Conservation (phyloP, 768 basidiomycete species). For the Boletellus sp. region DNA sequence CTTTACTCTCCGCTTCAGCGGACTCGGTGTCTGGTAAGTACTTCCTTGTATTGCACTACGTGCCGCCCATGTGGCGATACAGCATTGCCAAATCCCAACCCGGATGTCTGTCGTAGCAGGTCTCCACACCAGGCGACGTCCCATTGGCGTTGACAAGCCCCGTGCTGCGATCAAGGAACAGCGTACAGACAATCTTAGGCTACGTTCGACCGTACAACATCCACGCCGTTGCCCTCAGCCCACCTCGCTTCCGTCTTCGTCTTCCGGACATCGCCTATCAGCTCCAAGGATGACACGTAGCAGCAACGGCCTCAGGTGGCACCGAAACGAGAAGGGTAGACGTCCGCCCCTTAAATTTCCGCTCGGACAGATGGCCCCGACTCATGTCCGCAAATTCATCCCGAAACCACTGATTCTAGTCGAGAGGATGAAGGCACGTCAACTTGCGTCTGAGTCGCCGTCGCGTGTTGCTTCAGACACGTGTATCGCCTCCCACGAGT, state of each 20-base stretch:
- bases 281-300: conserved; percentile 6
- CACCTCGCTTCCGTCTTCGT: background rate
- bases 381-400: conserved; percentile 16
- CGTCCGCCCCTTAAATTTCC: background rate
- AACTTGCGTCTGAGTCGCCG: background rate
- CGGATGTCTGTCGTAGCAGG: conserved; percentile 24
- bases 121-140: conserved; percentile 23
- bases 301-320: background rate
- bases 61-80: conserved; percentile 14
- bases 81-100: conserved; percentile 5
- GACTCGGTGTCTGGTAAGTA: conserved; percentile 6
- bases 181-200: background rate
- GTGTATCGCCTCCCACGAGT: background rate
- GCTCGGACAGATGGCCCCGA: background rate
- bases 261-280: background rate
- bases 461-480: background rate
- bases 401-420: conserved; percentile 25
- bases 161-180: background rate
- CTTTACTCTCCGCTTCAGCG: background rate
- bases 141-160: background rate
- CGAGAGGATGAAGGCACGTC: conserved; percentile 23
- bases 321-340: background rate
- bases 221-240: background rate
- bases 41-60: background rate
- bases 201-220: background rate